These are phyloP conservation scores for Lactarius hengduanensis DNA, from an alignment of 768 basidiomycete species.

Conservation along the genomic window DNA sequence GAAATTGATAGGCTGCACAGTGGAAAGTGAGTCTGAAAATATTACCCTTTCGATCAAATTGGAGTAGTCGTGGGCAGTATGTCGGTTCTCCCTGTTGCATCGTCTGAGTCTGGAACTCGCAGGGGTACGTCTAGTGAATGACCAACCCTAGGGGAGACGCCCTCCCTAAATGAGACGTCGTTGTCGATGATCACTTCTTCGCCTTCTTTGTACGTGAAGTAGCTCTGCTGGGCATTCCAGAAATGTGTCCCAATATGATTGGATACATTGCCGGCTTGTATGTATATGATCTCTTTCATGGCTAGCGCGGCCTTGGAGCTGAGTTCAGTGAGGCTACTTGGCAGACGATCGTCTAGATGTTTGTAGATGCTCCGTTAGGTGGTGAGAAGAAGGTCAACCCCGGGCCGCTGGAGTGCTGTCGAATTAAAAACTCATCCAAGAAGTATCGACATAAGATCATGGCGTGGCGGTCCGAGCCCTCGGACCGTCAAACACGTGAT, in stretches of 20 bases:
- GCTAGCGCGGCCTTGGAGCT: background rate
- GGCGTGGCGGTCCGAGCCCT: background rate
- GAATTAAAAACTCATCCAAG: background rate
- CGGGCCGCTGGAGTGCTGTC: background rate
- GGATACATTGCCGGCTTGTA: conserved; percentile 67
- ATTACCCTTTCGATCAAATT: conserved; percentile 67
- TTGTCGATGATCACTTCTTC: conserved; percentile 45
- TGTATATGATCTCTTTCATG: conserved; percentile 79
- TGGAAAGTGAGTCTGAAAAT: background rate
- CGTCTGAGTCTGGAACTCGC: conserved; percentile 19
- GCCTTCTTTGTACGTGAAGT: conserved; percentile 46
- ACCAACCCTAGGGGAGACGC: conserved; percentile 49
- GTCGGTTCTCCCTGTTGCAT: conserved; percentile 42
- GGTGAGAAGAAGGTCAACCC: background rate
- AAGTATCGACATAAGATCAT: no score
- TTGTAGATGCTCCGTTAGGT: background rate
- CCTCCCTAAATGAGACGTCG: conserved; percentile 67
- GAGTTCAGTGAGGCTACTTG: background rate
- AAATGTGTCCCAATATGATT: conserved; percentile 76
- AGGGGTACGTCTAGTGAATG: background rate
- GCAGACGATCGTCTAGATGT: background rate
- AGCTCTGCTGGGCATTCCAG: conserved; percentile 79
- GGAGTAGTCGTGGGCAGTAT: conserved; percentile 61
- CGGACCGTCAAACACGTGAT: conserved; percentile 8
- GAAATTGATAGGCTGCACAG: background rate